These are phyloP conservation scores for Globisporangium canariense DNA, from an alignment of 352 stramenopile genomes.

Conservation along the genomic window DNA sequence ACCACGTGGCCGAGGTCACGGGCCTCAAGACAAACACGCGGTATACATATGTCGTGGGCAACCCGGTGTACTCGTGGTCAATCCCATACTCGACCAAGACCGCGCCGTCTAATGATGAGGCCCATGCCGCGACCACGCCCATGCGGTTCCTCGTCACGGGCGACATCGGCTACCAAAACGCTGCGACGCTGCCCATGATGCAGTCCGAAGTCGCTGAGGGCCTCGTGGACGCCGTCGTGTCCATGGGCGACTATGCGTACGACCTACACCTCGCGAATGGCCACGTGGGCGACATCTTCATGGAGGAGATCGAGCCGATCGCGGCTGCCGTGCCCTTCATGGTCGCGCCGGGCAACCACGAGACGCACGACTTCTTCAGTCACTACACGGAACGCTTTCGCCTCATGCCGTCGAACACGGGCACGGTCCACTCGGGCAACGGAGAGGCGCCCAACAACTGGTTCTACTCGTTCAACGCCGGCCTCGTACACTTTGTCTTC, in stretches of 20 bases:
- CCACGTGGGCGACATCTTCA: constrained; percentile 86
- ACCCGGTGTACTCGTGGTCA: constrained; percentile 72
- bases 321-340: constrained; percentile 85
- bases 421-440: constrained; percentile 43
- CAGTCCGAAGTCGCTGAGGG: constrained; percentile 79
- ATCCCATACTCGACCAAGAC: constrained; percentile 80
- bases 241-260: constrained; percentile 89
- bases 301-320: constrained; percentile 88
- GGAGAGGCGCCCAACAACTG: constrained; percentile 83
- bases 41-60: constrained; percentile 86
- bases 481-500: constrained; percentile 84
- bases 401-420: constrained; percentile 77
- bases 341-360: constrained; percentile 90
- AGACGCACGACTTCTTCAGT: constrained; percentile 78
- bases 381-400: constrained; percentile 87
- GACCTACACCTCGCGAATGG: constrained; percentile 80
- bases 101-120: constrained; percentile 35
- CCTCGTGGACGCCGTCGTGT: constrained; percentile 75
- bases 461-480: constrained; percentile 88
- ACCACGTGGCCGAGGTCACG: constrained; percentile 67
- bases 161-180: constrained; percentile 89
- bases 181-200: constrained; percentile 85
- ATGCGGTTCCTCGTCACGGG: constrained; percentile 78
- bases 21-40: constrained; percentile 56
- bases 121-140: constrained; percentile 23